phyloP scores from a whole-genome alignment of 1,139 yeast genomes.

The Yueomyces sp. region DNA sequence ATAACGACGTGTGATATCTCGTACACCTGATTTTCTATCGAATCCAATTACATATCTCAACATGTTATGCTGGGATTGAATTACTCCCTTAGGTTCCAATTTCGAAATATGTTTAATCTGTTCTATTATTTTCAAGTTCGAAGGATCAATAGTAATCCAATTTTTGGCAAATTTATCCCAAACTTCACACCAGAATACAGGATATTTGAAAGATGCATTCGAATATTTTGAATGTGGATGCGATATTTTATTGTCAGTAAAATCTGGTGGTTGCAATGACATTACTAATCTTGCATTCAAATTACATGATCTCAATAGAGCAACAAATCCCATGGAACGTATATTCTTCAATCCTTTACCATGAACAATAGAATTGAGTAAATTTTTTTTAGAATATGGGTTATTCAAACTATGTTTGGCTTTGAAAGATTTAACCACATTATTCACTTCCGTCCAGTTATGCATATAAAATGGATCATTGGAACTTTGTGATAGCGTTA shows the following conservation, averaged over 20 bases:
- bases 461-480: constrained; percentile 31
- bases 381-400: constrained; percentile 15
- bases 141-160: constrained; percentile 85
- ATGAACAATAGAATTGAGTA: constrained; percentile 29
- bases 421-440: neutral
- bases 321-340: constrained; percentile 81
- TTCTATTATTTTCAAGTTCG: constrained; percentile 53
- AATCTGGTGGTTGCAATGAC: constrained; percentile 86
- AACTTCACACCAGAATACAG: constrained; percentile 88
- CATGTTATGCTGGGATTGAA: constrained; percentile 44
- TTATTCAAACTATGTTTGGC: neutral
- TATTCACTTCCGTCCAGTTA: constrained; percentile 40
- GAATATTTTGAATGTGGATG: neutral
- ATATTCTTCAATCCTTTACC: constrained; percentile 66
- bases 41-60: constrained; percentile 68
- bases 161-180: constrained; percentile 64
- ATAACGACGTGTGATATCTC: constrained; percentile 82
- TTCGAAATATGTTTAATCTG: constrained; percentile 49
- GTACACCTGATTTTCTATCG: constrained; percentile 49
- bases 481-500: constrained; percentile 26
- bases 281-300: constrained; percentile 63
- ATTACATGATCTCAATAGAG: constrained; percentile 57
- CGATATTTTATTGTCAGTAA: constrained; percentile 31
- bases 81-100: constrained; percentile 60
- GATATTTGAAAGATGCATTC: constrained; percentile 29